phyloP scores from a whole-genome alignment of 2,329 filamentous ascomycete species.

The Ceratocystis diversiconidia region DNA sequence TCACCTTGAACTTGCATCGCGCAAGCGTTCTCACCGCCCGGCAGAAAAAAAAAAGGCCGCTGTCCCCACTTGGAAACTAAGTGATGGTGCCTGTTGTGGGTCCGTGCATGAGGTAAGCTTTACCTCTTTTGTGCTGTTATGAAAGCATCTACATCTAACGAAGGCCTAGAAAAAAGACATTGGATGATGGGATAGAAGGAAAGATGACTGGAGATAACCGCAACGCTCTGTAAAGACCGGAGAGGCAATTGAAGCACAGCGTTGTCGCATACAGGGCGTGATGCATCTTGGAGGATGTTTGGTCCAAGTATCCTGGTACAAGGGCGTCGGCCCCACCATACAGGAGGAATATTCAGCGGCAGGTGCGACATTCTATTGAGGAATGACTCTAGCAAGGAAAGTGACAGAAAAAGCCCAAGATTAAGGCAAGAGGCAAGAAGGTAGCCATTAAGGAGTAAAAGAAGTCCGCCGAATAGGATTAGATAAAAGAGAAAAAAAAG shows the following conservation, averaged over 20 bases:
- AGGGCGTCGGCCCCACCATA: not conserved
- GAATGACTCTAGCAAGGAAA: not conserved
- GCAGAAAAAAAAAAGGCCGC: conserved; percentile 2
- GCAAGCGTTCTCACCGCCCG: not conserved
- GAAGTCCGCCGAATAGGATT: not conserved
- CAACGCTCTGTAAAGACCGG: not conserved
- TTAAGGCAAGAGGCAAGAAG: not conserved
- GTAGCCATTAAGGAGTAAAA: not conserved
- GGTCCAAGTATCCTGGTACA: too few species aligned
- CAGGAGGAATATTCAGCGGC: not conserved
- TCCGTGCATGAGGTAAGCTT: not conserved
- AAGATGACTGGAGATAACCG: not conserved
- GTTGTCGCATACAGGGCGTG: not conserved
- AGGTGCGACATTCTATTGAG: not conserved
- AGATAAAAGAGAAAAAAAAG: not conserved
- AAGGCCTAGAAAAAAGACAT: not conserved
- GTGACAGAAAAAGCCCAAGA: not conserved
- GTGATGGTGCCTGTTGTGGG: not conserved
- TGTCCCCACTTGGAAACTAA: not conserved
- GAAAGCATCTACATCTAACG: not conserved
- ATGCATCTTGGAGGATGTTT: not conserved
- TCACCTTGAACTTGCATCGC: not conserved
- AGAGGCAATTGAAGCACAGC: not conserved
- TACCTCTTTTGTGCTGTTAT: not conserved
- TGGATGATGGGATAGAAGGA: not conserved